Evolutionary conservation across 768 basidiomycete species (phyloP).

Genomic region (Kwoniella sp.): DNA sequence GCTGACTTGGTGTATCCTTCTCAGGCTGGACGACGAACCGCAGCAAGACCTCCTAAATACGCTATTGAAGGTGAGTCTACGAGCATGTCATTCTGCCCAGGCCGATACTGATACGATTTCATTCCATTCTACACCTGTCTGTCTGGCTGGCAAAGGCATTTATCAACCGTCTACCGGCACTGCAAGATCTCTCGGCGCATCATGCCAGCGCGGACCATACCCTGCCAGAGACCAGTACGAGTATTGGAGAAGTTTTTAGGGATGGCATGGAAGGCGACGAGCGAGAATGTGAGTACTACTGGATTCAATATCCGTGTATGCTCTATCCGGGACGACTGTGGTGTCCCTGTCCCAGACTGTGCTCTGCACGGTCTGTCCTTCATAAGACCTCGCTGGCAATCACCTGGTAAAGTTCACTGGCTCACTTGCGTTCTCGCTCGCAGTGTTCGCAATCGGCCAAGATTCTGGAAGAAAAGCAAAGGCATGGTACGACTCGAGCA

Average conservation of each 20-base stretch:
- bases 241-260: conserved; percentile 72
- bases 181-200: conserved; percentile 53
- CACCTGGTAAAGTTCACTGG: no score
- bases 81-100: background rate
- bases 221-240: conserved; percentile 75
- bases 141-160: conserved; percentile 40
- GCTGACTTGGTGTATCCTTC: background rate
- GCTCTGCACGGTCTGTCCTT: no score
- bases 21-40: conserved; percentile 75
- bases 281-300: conserved; percentile 72
- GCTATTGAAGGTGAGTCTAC: conserved; percentile 65
- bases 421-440: background rate
- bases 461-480: conserved; percentile 77
- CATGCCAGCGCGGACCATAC: conserved; percentile 64
- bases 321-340: background rate
- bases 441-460: conserved; percentile 85
- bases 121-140: background rate
- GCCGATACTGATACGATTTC: no score
- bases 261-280: conserved; percentile 93
- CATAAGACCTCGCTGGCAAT: no score
- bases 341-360: no score
- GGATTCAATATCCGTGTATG: background rate
- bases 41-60: conserved; percentile 71
- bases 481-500: conserved; percentile 70
- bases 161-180: conserved; percentile 44